Evolutionary conservation across 805 yeast genomes (phyloP), one percentile per base, ranked within the genome.

Genomic region (Kodamaea neixiangensis): DNA sequence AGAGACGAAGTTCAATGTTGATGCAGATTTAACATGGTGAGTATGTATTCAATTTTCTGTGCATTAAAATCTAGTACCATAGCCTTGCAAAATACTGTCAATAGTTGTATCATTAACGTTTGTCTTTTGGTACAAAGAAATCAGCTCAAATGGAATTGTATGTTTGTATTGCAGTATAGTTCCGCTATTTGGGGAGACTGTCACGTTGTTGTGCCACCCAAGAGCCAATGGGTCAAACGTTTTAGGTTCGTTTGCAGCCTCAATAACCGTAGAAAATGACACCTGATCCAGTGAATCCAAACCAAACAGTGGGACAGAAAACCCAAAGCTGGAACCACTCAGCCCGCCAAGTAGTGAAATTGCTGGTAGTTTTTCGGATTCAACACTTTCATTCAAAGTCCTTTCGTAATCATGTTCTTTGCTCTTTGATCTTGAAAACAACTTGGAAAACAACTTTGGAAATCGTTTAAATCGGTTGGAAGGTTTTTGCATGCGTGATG

Each of bases 1-100:
- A 1, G 49, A 46, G 15, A 31, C 29, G 11, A 34, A 29, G 14
- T 17, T 15, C n/a, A 43, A 35, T 14, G 41, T 45, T 7, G 38
- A 42, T 2, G 33, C 14, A 5, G 53, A 49, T 13, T 21, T 52
- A 15, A 44, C 38, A 4, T 52, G 52, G 55, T 49, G 46, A 46
- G n/a, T 14, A 13, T 17, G n/a, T 37, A 11, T 13, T 34, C 4
- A 14, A 34, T n/a, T 3, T 34, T 33, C 5, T 9, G 7, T 14
- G n/a, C 5, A 15, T 19, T 18, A 37, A 15, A 7, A 5, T 15
- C 21, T 37, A 6, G 41, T 15, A 7, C 20, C 19, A 37, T 19
- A 37, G n/a, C 19, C 9, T 11, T 37, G 17, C 13, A 37, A 17
- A 17, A 37, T 37, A 17, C 41, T 37, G 11, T 37, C 41, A 37